Evolutionary conservation across 2,329 filamentous ascomycete species (phyloP).

Genomic region (Thelonectria olida): DNA sequence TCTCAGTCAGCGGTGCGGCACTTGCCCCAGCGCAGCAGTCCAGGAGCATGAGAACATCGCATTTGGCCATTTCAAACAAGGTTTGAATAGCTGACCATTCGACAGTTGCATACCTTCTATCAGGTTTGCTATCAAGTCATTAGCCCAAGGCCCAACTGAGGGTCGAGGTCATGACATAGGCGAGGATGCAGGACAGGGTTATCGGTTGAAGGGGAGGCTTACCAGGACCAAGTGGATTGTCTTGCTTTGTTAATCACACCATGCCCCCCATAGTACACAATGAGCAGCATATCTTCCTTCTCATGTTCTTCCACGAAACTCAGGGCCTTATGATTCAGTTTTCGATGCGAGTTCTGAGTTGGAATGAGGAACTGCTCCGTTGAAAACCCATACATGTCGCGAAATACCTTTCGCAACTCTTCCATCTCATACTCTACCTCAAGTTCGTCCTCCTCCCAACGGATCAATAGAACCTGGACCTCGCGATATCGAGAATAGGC

Average conservation of each 20-base stretch:
- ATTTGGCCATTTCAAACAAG: conserved; percentile 39
- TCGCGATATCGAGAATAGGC: conserved; percentile 38
- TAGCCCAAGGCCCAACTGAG: conserved; percentile 12
- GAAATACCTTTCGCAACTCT: conserved; percentile 32
- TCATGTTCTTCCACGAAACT: conserved; percentile 39
- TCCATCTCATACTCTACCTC: conserved; percentile 37
- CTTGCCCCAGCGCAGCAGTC: conserved; percentile 40
- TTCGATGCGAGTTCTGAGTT: conserved; percentile 37
- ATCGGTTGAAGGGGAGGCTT: conserved; percentile 7
- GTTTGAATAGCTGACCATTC: conserved; percentile 42
- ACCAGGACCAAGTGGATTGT: conserved; percentile 40
- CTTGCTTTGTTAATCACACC: conserved; percentile 39
- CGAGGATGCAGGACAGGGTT: too few relatives aligned
- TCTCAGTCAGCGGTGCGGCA: conserved; percentile 36
- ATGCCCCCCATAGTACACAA: conserved; percentile 39
- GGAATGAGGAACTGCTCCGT: conserved; percentile 37
- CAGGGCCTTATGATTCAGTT: conserved; percentile 34
- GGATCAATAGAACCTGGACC: conserved; percentile 38
- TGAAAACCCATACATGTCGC: conserved; percentile 33
- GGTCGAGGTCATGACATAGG: too few relatives aligned
- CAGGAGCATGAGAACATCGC: conserved; percentile 37
- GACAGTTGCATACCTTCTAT: conserved; percentile 37
- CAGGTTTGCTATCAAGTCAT: conserved; percentile 29
- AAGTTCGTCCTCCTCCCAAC: conserved; percentile 40
- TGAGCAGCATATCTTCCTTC: conserved; percentile 38